Percentiles rank a stretch among this genome's conserved stretches.
phyloP scores from a whole-genome alignment of 164 flowering plant species.

The Vitis amurensis region DNA sequence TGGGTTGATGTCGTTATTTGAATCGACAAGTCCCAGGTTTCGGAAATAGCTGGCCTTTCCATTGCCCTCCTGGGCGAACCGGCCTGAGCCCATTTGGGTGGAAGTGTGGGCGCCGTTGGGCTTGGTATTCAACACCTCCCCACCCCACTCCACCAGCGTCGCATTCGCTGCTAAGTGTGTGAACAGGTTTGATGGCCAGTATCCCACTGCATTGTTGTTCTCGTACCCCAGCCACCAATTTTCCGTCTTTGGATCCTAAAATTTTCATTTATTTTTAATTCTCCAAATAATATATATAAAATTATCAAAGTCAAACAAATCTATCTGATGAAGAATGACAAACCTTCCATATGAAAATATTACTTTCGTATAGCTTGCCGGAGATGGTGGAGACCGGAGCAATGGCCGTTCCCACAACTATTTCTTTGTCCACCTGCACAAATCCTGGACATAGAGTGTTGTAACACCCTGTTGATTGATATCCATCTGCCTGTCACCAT shows the following conservation, averaged over 20 bases:
- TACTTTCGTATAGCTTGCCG: not conserved
- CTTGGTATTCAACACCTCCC: slow-evolving; percentile 35
- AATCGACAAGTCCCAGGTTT: slow-evolving; percentile 16
- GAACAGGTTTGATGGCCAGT: slow-evolving; percentile 47
- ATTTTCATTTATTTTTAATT: not conserved
- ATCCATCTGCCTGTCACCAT: not conserved
- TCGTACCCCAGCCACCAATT: slow-evolving; percentile 51
- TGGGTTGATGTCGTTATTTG: not conserved
- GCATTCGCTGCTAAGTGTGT: slow-evolving; percentile 31
- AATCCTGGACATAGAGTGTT: slow-evolving; percentile 1
- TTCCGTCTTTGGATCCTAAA: slow-evolving; percentile 27
- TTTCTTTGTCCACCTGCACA: not conserved
- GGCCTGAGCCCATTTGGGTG: slow-evolving; percentile 26
- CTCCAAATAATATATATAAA: not conserved
- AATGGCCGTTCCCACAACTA: not conserved
- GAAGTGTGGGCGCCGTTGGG: slow-evolving; percentile 31
- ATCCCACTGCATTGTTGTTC: slow-evolving; percentile 35
- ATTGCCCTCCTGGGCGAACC: slow-evolving; percentile 18
- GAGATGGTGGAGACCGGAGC: not conserved
- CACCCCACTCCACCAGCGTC: slow-evolving; percentile 41
- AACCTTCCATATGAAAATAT: not conserved
- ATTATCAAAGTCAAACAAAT: no score
- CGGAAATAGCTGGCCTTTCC: slow-evolving; percentile 17
- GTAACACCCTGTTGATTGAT: not conserved
- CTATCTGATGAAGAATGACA: no score